These are phyloP conservation scores for Paramecium caudatum DNA, from an alignment of 73 alveolate genomes.

Conservation along the genomic window DNA sequence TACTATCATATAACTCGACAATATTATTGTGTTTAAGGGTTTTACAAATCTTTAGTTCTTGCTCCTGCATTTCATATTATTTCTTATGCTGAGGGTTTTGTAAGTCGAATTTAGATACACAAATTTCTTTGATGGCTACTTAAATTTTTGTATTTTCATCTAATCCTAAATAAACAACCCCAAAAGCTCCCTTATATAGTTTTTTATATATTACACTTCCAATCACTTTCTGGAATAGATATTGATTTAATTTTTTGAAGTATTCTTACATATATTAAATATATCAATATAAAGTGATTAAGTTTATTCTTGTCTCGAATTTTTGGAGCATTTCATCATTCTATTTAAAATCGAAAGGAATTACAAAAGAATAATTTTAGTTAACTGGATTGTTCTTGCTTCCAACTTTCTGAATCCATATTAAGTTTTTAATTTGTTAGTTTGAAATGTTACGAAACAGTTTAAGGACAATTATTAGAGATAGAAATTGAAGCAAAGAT, in stretches of 20 bases:
- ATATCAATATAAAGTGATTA: slow-evolving; percentile 10
- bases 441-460: neutral
- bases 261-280: slow-evolving; percentile 26
- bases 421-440: slow-evolving; percentile 29
- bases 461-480: neutral
- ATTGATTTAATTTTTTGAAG: neutral
- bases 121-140: slow-evolving; percentile 52
- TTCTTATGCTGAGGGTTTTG: neutral
- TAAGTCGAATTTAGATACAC: neutral
- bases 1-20: slow-evolving; percentile 13
- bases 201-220: neutral
- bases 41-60: slow-evolving; percentile 24
- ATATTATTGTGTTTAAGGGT: neutral
- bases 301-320: slow-evolving; percentile 49
- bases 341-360: slow-evolving; percentile 12
- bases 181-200: neutral
- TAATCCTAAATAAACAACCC: neutral
- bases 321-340: slow-evolving; percentile 14
- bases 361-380: slow-evolving; percentile 20
- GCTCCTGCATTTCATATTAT: neutral
- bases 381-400: neutral
- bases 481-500: neutral
- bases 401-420: slow-evolving; percentile 47
- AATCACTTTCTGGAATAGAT: neutral
- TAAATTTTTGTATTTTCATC: neutral